phyloP scores from a whole-genome alignment of 495 filamentous ascomycete species.

The Aspergillus nidulans region DNA sequence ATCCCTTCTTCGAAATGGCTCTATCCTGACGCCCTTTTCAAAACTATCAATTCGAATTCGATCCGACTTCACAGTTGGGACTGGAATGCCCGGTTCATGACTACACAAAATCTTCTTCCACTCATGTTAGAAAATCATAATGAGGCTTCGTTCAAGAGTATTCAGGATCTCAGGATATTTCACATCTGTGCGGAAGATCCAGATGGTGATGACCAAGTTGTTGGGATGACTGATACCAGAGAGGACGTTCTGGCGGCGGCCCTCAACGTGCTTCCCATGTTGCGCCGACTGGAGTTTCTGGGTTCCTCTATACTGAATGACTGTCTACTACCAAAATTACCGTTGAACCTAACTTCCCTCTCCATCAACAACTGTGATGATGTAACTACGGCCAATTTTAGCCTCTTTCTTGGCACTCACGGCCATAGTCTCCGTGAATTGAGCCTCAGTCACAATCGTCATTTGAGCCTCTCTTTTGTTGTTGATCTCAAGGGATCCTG shows the following conservation, averaged over 20 bases:
- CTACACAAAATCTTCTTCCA: conserved; percentile 42
- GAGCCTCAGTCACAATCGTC: conserved; percentile 68
- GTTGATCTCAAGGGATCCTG: conserved; percentile 56
- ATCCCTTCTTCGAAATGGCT: conserved; percentile 49
- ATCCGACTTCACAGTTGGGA: conserved; percentile 63
- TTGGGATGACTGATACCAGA: conserved; percentile 19
- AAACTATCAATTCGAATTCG: conserved; percentile 43
- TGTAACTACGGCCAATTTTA: conserved; percentile 55
- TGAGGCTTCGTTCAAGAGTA: conserved; percentile 51
- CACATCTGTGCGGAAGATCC: conserved; percentile 52
- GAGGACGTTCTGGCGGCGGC: conserved; percentile 52
- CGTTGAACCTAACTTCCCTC: conserved; percentile 56
- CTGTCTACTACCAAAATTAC: conserved; percentile 56
- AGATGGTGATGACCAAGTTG: conserved; percentile 8
- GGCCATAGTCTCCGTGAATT: conserved; percentile 61
- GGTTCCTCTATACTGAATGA: conserved; percentile 62
- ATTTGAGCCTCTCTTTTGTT: conserved; percentile 69
- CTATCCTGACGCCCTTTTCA: conserved; percentile 58
- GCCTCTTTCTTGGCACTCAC: conserved; percentile 55
- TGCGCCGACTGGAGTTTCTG: conserved; percentile 62
- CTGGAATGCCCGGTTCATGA: conserved; percentile 68
- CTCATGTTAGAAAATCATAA: conserved; percentile 52
- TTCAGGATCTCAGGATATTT: conserved; percentile 59
- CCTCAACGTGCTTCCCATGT: conserved; percentile 53
- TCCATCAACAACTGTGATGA: conserved; percentile 72